Percentiles rank a stretch among this genome's conserved stretches.
Evolutionary conservation across 2,329 filamentous ascomycete species (phyloP).

Genomic region (Aspergillus sp.): DNA sequence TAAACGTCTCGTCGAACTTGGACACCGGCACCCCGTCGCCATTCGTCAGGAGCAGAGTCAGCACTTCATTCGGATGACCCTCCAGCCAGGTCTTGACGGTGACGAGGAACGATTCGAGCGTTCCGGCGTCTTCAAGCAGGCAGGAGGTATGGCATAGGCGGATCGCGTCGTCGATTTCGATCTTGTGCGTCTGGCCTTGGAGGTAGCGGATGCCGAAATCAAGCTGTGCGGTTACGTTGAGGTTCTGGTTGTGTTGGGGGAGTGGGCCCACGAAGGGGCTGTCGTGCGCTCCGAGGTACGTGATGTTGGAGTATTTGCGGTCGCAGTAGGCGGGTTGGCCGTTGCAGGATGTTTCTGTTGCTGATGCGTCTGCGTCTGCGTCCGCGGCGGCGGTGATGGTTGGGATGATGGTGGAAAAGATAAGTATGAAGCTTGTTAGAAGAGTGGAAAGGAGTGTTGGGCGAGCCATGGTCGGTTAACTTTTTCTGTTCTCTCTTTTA

Average conservation of each 20-base stretch:
- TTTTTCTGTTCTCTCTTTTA: no score
- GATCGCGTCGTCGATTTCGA: conserved; percentile 49
- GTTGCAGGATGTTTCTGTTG: conserved; percentile 50
- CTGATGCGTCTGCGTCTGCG: background rate
- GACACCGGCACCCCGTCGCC: conserved; percentile 45
- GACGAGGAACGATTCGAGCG: conserved; percentile 55
- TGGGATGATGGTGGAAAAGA: conserved; percentile 4
- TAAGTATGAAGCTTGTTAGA: background rate
- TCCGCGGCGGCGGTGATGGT: conserved; percentile 5
- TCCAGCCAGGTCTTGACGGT: conserved; percentile 63
- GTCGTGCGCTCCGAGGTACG: conserved; percentile 65
- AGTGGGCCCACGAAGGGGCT: conserved; percentile 61
- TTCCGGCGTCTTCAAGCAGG: conserved; percentile 58
- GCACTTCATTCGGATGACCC: conserved; percentile 58
- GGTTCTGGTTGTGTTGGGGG: conserved; percentile 60
- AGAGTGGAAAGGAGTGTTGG: background rate
- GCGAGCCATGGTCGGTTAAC: background rate
- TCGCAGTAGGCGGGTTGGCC: conserved; percentile 57
- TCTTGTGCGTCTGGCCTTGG: conserved; percentile 61
- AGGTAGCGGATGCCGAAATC: conserved; percentile 63
- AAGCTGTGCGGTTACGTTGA: conserved; percentile 59
- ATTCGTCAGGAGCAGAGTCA: conserved; percentile 65
- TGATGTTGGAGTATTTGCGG: conserved; percentile 59
- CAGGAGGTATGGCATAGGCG: conserved; percentile 67
- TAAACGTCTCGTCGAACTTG: conserved; percentile 35